Conservation (phyloP, 129 eudicot genomes). For the Arctium lappa region DNA sequence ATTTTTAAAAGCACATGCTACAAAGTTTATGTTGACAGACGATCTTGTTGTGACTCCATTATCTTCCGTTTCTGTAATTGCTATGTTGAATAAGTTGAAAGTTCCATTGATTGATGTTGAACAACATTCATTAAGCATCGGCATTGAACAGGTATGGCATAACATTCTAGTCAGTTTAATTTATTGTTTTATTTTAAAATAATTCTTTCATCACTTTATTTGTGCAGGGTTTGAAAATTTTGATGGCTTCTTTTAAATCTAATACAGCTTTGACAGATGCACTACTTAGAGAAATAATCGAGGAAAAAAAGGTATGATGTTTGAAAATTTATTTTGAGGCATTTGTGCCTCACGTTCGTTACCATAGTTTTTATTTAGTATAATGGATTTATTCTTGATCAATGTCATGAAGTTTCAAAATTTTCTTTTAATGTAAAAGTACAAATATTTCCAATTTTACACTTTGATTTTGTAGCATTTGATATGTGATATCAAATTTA, state of each 20-base stretch:
- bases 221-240: conserved; percentile 3
- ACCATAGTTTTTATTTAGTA: too few relatives aligned
- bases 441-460: too few relatives aligned
- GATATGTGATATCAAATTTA: too few relatives aligned
- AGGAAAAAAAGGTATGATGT: too few relatives aligned
- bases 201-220: background rate
- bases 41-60: background rate
- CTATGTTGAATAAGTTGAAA: background rate
- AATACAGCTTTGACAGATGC: background rate
- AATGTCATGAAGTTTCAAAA: too few relatives aligned
- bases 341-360: too few relatives aligned
- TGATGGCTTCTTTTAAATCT: background rate
- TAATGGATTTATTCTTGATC: too few relatives aligned
- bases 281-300: background rate
- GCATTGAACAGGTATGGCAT: background rate
- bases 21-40: conserved; percentile 17
- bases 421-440: too few relatives aligned
- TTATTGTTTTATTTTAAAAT: background rate
- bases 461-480: too few relatives aligned
- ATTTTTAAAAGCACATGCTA: background rate
- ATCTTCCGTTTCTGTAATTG: background rate
- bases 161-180: background rate
- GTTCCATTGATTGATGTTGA: conserved; percentile 5
- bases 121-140: background rate
- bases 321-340: too few relatives aligned